Percentiles rank a stretch among this genome's conserved stretches.
phyloP scores from a whole-genome alignment of 2,329 filamentous ascomycete genomes.

The Colletotrichum horii region DNA sequence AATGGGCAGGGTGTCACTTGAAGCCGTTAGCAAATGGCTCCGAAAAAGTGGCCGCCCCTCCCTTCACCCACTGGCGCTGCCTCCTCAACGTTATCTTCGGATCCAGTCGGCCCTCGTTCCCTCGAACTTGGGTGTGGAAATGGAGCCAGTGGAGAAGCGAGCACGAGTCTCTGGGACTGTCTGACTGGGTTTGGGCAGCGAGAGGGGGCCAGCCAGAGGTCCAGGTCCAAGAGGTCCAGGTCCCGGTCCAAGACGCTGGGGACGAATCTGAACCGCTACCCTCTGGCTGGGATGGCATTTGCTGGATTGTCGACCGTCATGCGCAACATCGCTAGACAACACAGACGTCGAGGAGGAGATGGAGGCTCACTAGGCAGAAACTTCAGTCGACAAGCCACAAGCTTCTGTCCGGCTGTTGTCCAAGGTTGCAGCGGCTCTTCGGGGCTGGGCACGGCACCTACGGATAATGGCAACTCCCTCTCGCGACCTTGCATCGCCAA shows the following conservation, averaged over 20 bases:
- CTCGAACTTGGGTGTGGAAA: slow-evolving; percentile 8
- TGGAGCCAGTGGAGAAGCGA: not conserved
- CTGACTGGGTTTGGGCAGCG: not conserved
- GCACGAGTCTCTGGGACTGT: slow-evolving; percentile 11
- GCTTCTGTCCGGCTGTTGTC: not conserved
- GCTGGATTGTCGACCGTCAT: not conserved
- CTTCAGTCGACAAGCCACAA: not conserved
- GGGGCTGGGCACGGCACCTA: slow-evolving; percentile 3
- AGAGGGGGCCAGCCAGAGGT: not conserved
- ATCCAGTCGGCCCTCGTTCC: not conserved
- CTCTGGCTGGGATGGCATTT: not conserved
- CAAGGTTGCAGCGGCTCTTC: not conserved
- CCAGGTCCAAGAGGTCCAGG: not conserved
- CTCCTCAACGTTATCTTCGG: slow-evolving; percentile 16
- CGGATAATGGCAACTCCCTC: not conserved
- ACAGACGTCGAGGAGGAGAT: not conserved
- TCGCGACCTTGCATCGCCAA: slow-evolving; percentile 11
- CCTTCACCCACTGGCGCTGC: not conserved
- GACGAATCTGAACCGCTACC: not conserved
- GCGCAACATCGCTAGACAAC: not conserved
- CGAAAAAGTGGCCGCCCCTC: slow-evolving; percentile 15
- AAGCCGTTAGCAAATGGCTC: slow-evolving; percentile 21
- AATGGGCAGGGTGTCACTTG: slow-evolving; percentile 10
- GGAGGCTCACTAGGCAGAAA: not conserved
- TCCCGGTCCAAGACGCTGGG: not conserved